Evolutionary conservation across 2,329 filamentous ascomycete genomes (phyloP), one percentile per base, ranked within the genome.

Genomic region (Chaetomium sp.): DNA sequence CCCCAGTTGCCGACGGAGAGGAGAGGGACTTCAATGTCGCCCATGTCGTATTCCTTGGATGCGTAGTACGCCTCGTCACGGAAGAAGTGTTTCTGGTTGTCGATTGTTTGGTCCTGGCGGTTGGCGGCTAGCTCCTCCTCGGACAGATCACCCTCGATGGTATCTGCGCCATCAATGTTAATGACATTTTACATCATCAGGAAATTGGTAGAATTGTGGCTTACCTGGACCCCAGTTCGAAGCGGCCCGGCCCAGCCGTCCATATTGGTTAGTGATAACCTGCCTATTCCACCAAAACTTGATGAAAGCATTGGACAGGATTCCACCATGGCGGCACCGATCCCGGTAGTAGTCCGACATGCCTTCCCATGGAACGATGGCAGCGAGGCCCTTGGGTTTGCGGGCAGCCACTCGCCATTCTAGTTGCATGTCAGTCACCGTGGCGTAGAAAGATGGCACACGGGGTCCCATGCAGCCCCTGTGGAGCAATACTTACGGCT

Each of bases 1-100:
- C 88, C 88, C 88, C 87, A 90, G 73, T 91, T 91, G 0, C 83
- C 89, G 0, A 91, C 88, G 0, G 82, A 85, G 0, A 91, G 80
- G 0, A 91, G 70, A 0, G 89, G 89, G 0, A 90, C 87, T 64
- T 88, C 79, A 49, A 91, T 90, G 66, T 91, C 86, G 19, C 78
- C 82, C 73, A 89, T 78, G 55, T 84, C 78, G 69, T 88, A 90
- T 57, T 90, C 87, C 70, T 86, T 89, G 51, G 82, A 85, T 0
- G 85, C 82, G 65, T 89, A 90, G 74, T 90, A 90, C 0, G 78
- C 72, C 0, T 90, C 81, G 65, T 91, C 87, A 0, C 85, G 82
- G 75, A 85, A 91, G 10, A 74, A 75, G 72, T 86, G 81, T 1
- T 74, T 75, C 13, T 76, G 78, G 68, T 82, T 83, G 51, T 83